Conservation (phyloP, 805 yeast genomes). For the Pichia thaimueangensis region DNA sequence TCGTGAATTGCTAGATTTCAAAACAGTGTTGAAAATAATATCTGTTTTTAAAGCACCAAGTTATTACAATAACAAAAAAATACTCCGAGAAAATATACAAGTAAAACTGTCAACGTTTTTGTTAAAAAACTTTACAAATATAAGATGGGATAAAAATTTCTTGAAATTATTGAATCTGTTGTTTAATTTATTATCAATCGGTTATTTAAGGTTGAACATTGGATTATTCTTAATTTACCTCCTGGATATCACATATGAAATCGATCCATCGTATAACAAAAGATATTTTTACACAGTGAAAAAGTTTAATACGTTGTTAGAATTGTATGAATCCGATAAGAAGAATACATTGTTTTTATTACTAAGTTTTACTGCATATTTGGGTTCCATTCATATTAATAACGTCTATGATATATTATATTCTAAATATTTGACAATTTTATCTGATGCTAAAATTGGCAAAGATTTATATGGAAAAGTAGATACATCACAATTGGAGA, state of each 20-base stretch:
- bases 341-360: conserved; percentile 3
- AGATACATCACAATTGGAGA: conserved; percentile 9
- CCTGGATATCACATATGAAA: conserved; percentile 8
- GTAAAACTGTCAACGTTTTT: conserved; percentile 18
- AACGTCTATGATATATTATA: conserved; percentile 16
- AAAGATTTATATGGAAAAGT: conserved; percentile 14
- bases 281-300: conserved; percentile 17
- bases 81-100: conserved; percentile 17
- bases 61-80: conserved; percentile 17
- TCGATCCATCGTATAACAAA: conserved; percentile 18
- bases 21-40: conserved; percentile 18
- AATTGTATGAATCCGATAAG: conserved; percentile 6
- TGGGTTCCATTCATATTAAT: conserved; percentile 1
- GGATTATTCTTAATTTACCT: conserved; percentile 18
- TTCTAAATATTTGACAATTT: background rate
- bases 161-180: conserved; percentile 19
- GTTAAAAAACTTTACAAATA: conserved; percentile 18
- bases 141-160: conserved; percentile 17
- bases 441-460: background rate
- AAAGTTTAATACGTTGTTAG: background rate
- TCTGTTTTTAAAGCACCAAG: conserved; percentile 19
- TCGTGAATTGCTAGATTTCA: conserved; percentile 21
- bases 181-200: conserved; percentile 24
- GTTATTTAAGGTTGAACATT: conserved; percentile 22
- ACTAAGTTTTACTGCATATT: conserved; percentile 2